Conservation (phyloP, 345 rosid genomes). For the Arabidopsis suecica region DNA sequence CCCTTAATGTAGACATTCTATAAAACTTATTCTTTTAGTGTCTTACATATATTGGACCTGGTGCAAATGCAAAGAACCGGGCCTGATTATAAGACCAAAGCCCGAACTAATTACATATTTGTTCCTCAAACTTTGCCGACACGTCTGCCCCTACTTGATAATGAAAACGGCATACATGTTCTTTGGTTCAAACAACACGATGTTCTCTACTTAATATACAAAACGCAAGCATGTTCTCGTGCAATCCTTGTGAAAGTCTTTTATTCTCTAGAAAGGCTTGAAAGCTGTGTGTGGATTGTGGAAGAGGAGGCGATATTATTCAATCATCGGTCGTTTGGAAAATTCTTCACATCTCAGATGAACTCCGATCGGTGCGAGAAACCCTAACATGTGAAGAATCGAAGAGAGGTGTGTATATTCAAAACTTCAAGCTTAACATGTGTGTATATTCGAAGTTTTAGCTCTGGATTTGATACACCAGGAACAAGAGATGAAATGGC, state of each 20-base stretch:
- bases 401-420: too few relatives aligned
- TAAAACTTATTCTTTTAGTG: too few relatives aligned
- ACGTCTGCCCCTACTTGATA: too few relatives aligned
- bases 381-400: not conserved
- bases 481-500: not conserved
- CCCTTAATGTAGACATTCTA: too few relatives aligned
- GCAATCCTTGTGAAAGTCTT: not conserved
- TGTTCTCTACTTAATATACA: not conserved
- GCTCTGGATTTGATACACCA: slow-evolving; percentile 14
- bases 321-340: slow-evolving; percentile 16
- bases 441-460: not conserved
- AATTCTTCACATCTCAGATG: slow-evolving; percentile 36
- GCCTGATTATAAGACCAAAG: too few relatives aligned
- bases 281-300: slow-evolving; percentile 9
- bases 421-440: slow-evolving; percentile 14
- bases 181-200: not conserved
- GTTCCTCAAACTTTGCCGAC: too few relatives aligned
- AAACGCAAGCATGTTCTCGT: not conserved
- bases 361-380: slow-evolving; percentile 19
- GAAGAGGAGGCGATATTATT: slow-evolving; percentile 19
- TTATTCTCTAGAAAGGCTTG: not conserved
- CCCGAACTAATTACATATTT: too few relatives aligned
- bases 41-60: too few relatives aligned
- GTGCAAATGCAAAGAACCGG: too few relatives aligned
- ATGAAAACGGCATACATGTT: not conserved